A percentile compares a stretch with the other conserved stretches of the same genome.
Conservation (phyloP, 2,329 filamentous ascomycete species). For the Sporothrix variecibatus region DNA sequence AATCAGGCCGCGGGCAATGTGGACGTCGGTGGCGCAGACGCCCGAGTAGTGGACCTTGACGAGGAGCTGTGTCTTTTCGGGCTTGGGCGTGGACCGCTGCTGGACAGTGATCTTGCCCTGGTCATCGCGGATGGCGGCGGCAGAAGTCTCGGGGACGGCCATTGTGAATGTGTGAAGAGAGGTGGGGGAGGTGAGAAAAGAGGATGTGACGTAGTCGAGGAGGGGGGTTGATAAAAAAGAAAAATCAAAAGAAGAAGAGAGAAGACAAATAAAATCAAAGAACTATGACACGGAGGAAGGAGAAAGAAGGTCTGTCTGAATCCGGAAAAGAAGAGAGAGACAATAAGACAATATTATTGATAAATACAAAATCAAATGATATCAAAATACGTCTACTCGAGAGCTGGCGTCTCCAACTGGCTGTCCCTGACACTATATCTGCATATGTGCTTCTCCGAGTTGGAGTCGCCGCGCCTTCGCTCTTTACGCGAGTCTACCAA, state of each 20-base stretch:
- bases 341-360: not conserved
- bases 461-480: not conserved
- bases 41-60: conserved; percentile 24
- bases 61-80: conserved; percentile 20
- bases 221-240: no score
- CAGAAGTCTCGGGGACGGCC: conserved; percentile 33
- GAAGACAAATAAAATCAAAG: not conserved
- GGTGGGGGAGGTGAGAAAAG: not conserved
- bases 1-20: conserved; percentile 20
- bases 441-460: not conserved
- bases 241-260: not conserved
- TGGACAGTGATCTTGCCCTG: conserved; percentile 23
- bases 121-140: conserved; percentile 39
- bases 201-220: not conserved
- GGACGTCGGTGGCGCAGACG: conserved; percentile 25
- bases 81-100: conserved; percentile 17
- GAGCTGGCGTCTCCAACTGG: not conserved
- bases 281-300: not conserved
- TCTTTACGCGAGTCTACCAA: not conserved
- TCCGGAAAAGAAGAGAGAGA: not conserved
- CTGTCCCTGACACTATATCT: not conserved
- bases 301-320: not conserved
- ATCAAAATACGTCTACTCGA: not conserved
- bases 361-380: not conserved
- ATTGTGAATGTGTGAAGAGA: not conserved